Evolutionary conservation across 2,329 filamentous ascomycete genomes (phyloP), one percentile per base, ranked within the genome.

Genomic region (Fusarium tjaetaba): DNA sequence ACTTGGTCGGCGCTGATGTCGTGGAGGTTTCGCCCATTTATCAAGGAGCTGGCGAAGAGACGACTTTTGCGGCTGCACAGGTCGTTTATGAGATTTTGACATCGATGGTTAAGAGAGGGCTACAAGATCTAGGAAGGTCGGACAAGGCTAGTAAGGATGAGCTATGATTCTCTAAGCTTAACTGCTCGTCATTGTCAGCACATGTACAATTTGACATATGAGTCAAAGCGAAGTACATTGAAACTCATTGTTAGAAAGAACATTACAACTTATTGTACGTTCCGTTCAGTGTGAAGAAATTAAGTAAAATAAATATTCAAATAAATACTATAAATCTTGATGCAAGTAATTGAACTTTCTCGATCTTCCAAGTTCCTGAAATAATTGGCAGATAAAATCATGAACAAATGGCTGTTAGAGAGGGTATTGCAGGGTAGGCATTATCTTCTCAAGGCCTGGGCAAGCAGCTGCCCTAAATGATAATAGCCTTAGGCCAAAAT

Each of bases 1-100:
- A 97, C 79, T 84, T 97, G 7, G 93, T 97, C 3, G 95, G 94
- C 2, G 95, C 94, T 1, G 95, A 97, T 82, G 89, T 97, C 43
- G 95, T 98, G 8, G 95, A 97, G 86, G 80, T 94, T 14, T 90
- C 92, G 41, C 95, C 94, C 0, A 92, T 92, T 11, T 97, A 97
- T 80, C 94, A 97, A 84, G 92, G 92, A 10, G 85, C 85, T 6
- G 93, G 91, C 2, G 95, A 97, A 84, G 92, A 91, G 78, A 97
- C 94, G 45, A 93, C 94, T 10, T 83, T 97, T 70, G 94, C 94
- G 11, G 95, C 90, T 5, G 94, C 94, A 34, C 94, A 97, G 86
- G 89, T 97, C 41, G 93, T 90, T 1, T 97, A 92, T 80, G 95
- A 97, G 85, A 88, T 97, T 18, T 81, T 97, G 77, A 97, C 92